Percentiles rank a stretch among this genome's conserved stretches.
phyloP scores from a whole-genome alignment of 768 basidiomycete species.

The Dioszegia aurantiaca region DNA sequence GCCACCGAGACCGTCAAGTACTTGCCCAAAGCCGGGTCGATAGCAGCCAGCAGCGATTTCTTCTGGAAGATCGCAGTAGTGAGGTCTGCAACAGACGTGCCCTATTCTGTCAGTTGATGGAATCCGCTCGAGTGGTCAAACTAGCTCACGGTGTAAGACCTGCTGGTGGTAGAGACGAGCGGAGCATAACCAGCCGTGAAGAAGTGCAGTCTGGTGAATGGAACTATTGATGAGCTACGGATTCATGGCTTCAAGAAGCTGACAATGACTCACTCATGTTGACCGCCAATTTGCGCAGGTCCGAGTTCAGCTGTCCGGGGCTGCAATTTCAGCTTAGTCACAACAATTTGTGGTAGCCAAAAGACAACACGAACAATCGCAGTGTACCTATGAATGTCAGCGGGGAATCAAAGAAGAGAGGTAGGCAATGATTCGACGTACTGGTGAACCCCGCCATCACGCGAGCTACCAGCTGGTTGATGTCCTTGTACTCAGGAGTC shows the following conservation, averaged over 20 bases:
- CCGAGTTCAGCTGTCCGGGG: constrained; percentile 52
- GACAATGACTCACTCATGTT: constrained; percentile 42
- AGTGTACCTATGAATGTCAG: constrained; percentile 34
- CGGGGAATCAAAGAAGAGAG: neutral
- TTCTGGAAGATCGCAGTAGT: constrained; percentile 41
- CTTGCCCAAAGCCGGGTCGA: constrained; percentile 46
- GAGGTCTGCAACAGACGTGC: constrained; percentile 38
- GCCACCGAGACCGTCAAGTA: constrained; percentile 49
- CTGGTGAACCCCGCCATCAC: constrained; percentile 93
- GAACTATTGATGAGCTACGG: constrained; percentile 59
- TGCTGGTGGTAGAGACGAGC: constrained; percentile 47
- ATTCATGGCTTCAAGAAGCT: neutral
- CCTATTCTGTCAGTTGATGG: constrained; percentile 13
- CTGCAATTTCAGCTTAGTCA: constrained; percentile 18
- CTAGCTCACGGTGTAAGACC: constrained; percentile 36
- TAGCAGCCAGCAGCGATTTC: constrained; percentile 40
- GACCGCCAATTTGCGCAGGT: constrained; percentile 52
- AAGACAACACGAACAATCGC: constrained; percentile 32
- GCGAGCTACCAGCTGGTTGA: constrained; percentile 68
- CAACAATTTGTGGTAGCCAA: neutral
- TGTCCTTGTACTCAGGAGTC: constrained; percentile 48
- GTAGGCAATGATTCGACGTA: constrained; percentile 22
- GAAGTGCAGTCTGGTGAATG: constrained; percentile 99
- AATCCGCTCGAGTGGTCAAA: neutral
- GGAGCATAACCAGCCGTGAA: constrained; percentile 83